Evolutionary conservation across 768 basidiomycete genomes (phyloP).

Genomic region (Hericium erinaceus): DNA sequence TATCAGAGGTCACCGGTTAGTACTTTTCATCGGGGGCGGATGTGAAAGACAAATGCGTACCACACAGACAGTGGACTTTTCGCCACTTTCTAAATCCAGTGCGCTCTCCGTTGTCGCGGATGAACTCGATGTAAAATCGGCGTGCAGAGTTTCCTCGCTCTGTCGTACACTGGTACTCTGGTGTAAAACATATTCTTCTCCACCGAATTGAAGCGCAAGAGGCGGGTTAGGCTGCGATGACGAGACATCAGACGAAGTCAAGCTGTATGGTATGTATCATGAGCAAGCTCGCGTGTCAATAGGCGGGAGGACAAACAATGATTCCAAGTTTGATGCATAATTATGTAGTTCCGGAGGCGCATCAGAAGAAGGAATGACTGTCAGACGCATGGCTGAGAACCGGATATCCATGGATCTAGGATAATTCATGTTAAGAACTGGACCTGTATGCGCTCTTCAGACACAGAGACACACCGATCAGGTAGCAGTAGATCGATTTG

Average conservation of each 20-base stretch:
- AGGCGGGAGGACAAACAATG: slow-evolving; percentile 31
- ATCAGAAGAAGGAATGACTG: slow-evolving; percentile 18
- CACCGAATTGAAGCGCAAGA: slow-evolving; percentile 27
- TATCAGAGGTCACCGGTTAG: slow-evolving; percentile 16
- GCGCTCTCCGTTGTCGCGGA: slow-evolving; percentile 35
- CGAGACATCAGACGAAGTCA: slow-evolving; percentile 20
- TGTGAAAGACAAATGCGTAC: slow-evolving; percentile 25
- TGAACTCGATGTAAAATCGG: slow-evolving; percentile 2
- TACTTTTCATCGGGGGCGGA: background rate
- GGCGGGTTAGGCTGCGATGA: slow-evolving; percentile 39
- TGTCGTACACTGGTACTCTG: slow-evolving; percentile 40
- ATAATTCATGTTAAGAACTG: background rate
- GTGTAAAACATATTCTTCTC: slow-evolving; percentile 36
- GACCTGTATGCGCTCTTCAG: background rate
- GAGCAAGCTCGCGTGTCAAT: slow-evolving; percentile 1
- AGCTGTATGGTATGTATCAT: slow-evolving; percentile 20
- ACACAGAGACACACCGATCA: slow-evolving; percentile 6
- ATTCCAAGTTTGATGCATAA: slow-evolving; percentile 31
- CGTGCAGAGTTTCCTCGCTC: slow-evolving; percentile 22
- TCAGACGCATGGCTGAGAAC: slow-evolving; percentile 31
- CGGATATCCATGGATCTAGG: slow-evolving; percentile 38
- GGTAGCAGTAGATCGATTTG: slow-evolving; percentile 10
- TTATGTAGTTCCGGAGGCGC: slow-evolving; percentile 33
- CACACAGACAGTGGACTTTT: slow-evolving; percentile 43
- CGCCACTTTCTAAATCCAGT: slow-evolving; percentile 44